Base-by-base conservation (phyloP, 2,329 filamentous ascomycete genomes). In the Harringtonia aguacate region DNA sequence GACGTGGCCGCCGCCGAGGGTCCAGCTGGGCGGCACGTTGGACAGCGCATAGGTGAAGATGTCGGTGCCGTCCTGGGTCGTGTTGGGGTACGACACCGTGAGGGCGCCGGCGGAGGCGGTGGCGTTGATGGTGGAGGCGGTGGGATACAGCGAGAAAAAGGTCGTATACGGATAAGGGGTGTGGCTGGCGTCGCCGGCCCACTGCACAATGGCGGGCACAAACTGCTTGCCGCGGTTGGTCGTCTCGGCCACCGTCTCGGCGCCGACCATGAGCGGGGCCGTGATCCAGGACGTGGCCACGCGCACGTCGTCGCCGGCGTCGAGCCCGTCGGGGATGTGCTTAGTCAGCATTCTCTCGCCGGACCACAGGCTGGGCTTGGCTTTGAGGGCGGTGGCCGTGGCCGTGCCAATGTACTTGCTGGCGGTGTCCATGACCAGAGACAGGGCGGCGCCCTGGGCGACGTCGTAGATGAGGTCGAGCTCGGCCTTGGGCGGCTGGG, bases 191-290 rank as follows among this genome's bases (percentile, higher is more conserved):
- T 69, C 65, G 1, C 60, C 56, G 10, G 65, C 65, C 67, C 66
- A 70, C 49, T 69, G 67, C 1, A 67, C 65, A 29, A 68, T 66
- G 4, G 65, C 64, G 3, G 67, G 67, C 0, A 67, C 64, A 45
- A 64, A 67, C 51, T 67, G 64, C 27, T 62, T 49, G 1, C 63
- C 61, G 7, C 65, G 55, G 49, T 61, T 62, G 18, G 49, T 52
- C 1, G 55, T 56, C 52, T 69, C 65, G 6, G 54, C 55, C 1
- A 68, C 54, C 17, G 57, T 46, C 50, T 64, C 48, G 0, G 54
- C 65, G 1, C 67, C 67, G 17, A 68, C 62, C 65, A 69, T 69
- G 35, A 69, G 50, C 9, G 58, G 51, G 5, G 64, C 56, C 33
- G 61, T 64, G 20, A 69, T 39, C 66, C 65, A 69, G 2, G 65